Evolutionary conservation across 2,329 filamentous ascomycete genomes (phyloP), one percentile per base, ranked within the genome.

Genomic region (Penicillium occitanis): DNA sequence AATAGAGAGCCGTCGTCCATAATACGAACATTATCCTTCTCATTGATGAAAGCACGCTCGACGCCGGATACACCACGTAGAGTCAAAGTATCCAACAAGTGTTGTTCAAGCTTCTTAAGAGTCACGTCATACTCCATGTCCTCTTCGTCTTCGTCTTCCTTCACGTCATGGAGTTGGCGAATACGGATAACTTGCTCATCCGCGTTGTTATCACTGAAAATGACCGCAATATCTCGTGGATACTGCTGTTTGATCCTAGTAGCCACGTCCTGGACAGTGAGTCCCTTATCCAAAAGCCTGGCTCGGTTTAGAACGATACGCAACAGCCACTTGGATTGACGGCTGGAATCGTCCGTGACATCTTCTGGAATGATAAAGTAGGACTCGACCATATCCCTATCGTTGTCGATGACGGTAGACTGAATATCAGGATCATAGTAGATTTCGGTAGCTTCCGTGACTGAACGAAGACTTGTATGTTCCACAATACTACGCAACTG

Each of bases 171-270:
- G 68, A 96, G 88, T 73, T 93, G 90, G 70, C 95, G 91, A 70
- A 97, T 90, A 77, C 95, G 95, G 72, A 99, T 92, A 55, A 98
- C 90, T 77, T 96, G 93, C 76, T 96, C 89, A 70, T 97, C 93
- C 10, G 94, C 93, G 78, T 99, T 99, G 83, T 97, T 95, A 79
- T 99, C 95, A 79, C 93, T 97, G 84, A 96, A 97, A 68, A 99
- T 93, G 70, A 99, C 89, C 14, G 92, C 92, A 72, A 98, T 83
- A 78, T 97, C 93, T 68, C 86, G 88, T 22, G 88, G 86, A 75
- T 96, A 99, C 63, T 93, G 90, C 70, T 93, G 88, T 82, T 96
- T 97, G 81, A 99, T 95, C 74, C 89, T 91, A 68, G 86, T 83
- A 37, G 94, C 94, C 68, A 99, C 94, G 73, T 99, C 93, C 68